Conservation (phyloP, 768 basidiomycete species). For the Pleurotus platypus region DNA sequence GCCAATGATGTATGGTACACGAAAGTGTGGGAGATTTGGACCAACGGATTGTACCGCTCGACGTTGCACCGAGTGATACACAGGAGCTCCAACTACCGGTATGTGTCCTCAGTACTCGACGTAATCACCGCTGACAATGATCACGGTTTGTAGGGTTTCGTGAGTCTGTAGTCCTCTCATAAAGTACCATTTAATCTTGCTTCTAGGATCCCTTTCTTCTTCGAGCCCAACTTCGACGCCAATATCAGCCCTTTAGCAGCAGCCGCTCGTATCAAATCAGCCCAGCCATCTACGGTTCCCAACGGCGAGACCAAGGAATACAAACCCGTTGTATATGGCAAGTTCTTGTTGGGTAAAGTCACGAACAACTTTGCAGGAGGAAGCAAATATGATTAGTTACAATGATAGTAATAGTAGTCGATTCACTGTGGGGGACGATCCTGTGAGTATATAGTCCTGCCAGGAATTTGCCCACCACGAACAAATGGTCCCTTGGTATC, state of each 20-base stretch:
- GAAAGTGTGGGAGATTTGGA: conserved; percentile 91
- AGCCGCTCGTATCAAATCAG: conserved; percentile 42
- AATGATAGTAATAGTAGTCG: no score
- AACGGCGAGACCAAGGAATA: conserved; percentile 26
- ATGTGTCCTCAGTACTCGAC: no score
- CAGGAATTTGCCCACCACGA: conserved; percentile 40
- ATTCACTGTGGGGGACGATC: conserved; percentile 31
- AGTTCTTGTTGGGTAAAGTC: conserved; percentile 74
- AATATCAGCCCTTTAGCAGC: conserved; percentile 61
- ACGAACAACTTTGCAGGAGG: conserved; percentile 61
- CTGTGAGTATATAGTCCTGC: conserved; percentile 65
- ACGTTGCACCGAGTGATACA: conserved; percentile 92
- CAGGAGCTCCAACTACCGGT: conserved; percentile 50
- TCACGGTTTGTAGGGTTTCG: conserved; percentile 54
- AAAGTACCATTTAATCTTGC: no score
- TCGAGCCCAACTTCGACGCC: conserved; percentile 85
- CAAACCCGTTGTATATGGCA: conserved; percentile 65
- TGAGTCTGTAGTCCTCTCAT: conserved; percentile 28
- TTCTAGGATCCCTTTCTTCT: conserved; percentile 85
- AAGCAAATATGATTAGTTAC: conserved; percentile 28
- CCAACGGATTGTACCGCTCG: conserved; percentile 79
- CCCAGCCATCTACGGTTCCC: conserved; percentile 4
- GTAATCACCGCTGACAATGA: neutral
- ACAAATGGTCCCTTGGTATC: conserved; percentile 39
- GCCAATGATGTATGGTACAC: no score